A percentile compares a stretch with the other conserved stretches of the same genome.
These are phyloP conservation scores for Lachancea sp. DNA, from an alignment of 805 yeast species.

Conservation along the genomic window DNA sequence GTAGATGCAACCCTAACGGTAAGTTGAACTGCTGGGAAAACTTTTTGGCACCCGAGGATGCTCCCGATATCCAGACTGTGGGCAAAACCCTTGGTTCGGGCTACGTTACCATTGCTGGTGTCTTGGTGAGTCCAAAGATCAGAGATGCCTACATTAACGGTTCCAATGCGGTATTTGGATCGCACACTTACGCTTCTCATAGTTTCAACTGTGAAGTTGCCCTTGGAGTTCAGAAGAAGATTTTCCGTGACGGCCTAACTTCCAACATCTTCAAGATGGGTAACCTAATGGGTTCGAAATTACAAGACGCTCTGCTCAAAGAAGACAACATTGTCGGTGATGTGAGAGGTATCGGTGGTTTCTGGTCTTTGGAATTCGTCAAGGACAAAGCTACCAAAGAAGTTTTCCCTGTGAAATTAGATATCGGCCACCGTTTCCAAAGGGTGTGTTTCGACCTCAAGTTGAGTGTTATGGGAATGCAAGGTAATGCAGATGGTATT, in stretches of 20 bases:
- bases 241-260: constrained; percentile 31
- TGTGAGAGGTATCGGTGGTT: constrained; percentile 57
- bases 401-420: constrained; percentile 37
- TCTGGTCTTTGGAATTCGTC: constrained; percentile 53
- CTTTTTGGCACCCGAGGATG: constrained; percentile 33
- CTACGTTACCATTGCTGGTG: constrained; percentile 44
- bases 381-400: constrained; percentile 47
- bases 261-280: constrained; percentile 42
- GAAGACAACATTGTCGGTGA: constrained; percentile 45
- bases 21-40: constrained; percentile 44
- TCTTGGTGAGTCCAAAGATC: constrained; percentile 39
- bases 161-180: constrained; percentile 38
- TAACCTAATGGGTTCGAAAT: constrained; percentile 35
- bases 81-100: constrained; percentile 49
- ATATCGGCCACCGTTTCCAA: constrained; percentile 35
- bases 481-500: constrained; percentile 38
- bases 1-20: constrained; percentile 40
- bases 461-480: constrained; percentile 41
- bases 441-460: constrained; percentile 40
- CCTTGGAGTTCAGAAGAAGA: constrained; percentile 41
- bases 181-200: constrained; percentile 47
- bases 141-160: constrained; percentile 36
- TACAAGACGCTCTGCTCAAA: constrained; percentile 31
- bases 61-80: constrained; percentile 43
- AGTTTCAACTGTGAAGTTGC: constrained; percentile 44